Base-by-base conservation (phyloP, 768 basidiomycete genomes). In the Cystobasidium onofrii region DNA sequence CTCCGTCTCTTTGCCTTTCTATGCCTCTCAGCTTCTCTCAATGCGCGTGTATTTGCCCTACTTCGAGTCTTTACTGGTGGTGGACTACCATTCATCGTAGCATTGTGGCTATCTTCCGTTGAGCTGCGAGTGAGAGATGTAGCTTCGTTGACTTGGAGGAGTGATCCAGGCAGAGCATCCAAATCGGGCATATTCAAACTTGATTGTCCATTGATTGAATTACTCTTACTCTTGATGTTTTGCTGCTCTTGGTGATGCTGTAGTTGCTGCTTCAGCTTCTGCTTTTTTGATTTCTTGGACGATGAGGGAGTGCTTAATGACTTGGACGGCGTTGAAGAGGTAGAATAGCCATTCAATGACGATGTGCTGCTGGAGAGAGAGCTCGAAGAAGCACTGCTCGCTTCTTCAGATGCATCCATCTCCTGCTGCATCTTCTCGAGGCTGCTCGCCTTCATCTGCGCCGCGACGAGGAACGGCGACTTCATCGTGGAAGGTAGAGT, bases 111-210 rank as follows among this genome's bases (percentile, higher is more conserved):
- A 15, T 39, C 39, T 39, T 39, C 39, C 39, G 39, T 39, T 39
- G 39, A 39, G 39, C 39, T 39, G 39, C 39, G 39, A 39, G 39
- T 15, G 7, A 15, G 7, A 6, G 39, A 39, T 6, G 6, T 39
- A 39, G 39, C 15, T 6, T 39, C 46, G 18, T n/a, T 25, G 18
- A 33, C 36, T 29, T 67, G 65, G 33, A n/a, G n/a, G n/a, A 50
- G 44, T 27, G 29, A 67, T 9, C 65, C 65, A 31, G 65, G 65
- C 50, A 67, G 44, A 12, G 44, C 65, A 67, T 67, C 65, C 39
- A 67, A 15, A 12, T 44, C 65, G 13, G 65, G 65, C 46, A 46
- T 23, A 50, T 7, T 3, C 46, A n/a, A 4, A 6, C 15, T 39
- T 39, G 39, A 6, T 6, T 39, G 39, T 39, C 39, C 39, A 39